Evolutionary conservation across 2,329 filamentous ascomycete species (phyloP), one percentile per base, ranked within the genome.

Genomic region (Nannizzia gypsea): DNA sequence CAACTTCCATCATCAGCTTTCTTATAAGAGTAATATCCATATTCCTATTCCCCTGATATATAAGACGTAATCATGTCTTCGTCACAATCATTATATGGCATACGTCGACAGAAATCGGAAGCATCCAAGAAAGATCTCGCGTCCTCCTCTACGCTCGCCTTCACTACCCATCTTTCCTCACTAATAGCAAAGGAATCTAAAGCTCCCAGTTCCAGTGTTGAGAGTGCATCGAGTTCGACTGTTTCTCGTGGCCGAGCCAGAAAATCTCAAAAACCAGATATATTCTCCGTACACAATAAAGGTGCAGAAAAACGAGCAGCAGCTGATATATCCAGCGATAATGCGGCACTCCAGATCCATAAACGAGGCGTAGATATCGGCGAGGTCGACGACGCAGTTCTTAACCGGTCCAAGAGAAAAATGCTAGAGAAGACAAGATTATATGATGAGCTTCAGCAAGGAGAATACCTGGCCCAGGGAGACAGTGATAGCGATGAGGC

Each of bases 341-440:
- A 81, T 11, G 70, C 76, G 24, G 80, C 81, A 59, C 79, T 81
- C 8, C 78, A 82, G 61, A 84, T 87, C 66, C 85, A 86, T 61
- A 81, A 83, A 68, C 78, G 74, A 24, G 79, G 67, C 42, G 66
- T 81, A 55, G 83, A 88, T 67, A 81, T 86, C 60, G 87, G 81
- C 9, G 72, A 70, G 11, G 75, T 87, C 28, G 84, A 88, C 65
- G 76, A 78, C 13, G 77, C 76, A 8, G 74, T 78, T 17, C 77
- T 83, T 69, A 76, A 82, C 77, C 83, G 87, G 60, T 87, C 89
- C 22, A 87, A 86, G 71, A 82, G 86, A 64, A 88, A 85, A 69
- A 89, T 99, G 86, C 86, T 95, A 69, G 87, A 90, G 75, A 99
- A 99, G 73, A 90, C 89, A 2, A 83, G 88, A 3, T 75, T 93